Conservation (phyloP, 805 yeast genomes). For the Suhomyces xylopsoci region DNA sequence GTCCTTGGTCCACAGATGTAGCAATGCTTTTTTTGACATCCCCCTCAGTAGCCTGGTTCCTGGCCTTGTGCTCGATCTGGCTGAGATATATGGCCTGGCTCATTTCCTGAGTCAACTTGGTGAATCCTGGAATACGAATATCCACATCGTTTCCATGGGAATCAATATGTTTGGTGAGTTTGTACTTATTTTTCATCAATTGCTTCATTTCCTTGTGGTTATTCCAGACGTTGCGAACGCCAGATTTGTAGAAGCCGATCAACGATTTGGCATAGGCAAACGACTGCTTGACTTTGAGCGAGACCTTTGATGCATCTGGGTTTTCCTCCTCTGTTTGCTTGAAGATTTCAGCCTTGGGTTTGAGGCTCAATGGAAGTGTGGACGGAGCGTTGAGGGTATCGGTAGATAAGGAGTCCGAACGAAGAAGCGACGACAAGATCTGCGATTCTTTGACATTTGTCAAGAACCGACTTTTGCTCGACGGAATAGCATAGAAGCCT, state of each 20-base stretch:
- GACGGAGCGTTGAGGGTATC: conserved; percentile 23
- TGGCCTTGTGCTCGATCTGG: conserved; percentile 33
- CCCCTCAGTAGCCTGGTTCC: conserved; percentile 11
- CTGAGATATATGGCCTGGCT: conserved; percentile 33
- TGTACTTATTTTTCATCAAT: conserved; percentile 17
- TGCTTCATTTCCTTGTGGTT: conserved; percentile 26
- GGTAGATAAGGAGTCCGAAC: not conserved
- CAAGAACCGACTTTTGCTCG: not conserved
- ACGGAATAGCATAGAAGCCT: not conserved
- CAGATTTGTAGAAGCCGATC: conserved; percentile 54
- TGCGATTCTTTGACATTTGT: not conserved
- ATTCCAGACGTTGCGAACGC: conserved; percentile 54
- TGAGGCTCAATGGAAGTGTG: conserved; percentile 30
- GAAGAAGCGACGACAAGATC: not conserved
- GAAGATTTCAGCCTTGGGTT: conserved; percentile 25
- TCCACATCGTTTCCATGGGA: conserved; percentile 21
- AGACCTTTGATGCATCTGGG: conserved; percentile 12
- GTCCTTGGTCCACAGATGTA: conserved; percentile 7
- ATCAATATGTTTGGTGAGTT: conserved; percentile 18
- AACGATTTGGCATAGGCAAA: conserved; percentile 43
- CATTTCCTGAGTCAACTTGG: conserved; percentile 34
- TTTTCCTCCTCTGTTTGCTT: conserved; percentile 19
- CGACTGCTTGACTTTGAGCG: conserved; percentile 36
- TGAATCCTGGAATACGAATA: conserved; percentile 30
- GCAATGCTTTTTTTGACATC: conserved; percentile 15